Evolutionary conservation across 1,284 basidiomycete genomes (phyloP), one percentile per base, ranked within the genome.

Genomic region (Leccinum ponderosum): DNA sequence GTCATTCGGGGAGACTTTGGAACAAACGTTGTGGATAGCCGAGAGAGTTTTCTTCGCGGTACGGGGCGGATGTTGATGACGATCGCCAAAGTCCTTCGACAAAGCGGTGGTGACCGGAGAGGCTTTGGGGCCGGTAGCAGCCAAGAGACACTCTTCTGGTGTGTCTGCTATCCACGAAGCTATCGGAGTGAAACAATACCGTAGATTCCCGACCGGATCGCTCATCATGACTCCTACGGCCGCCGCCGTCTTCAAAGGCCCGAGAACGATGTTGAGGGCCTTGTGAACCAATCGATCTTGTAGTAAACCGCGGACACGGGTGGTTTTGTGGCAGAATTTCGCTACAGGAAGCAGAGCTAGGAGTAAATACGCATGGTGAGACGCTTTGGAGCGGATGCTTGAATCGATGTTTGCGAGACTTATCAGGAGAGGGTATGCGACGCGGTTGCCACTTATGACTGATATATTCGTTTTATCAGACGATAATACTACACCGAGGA

Each of bases 81-180:
- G 3, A 27, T 62, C 25, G 2, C 57, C 25, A 7, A 64, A 64
- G 4, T 62, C 5, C 15, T 64, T 58, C 4, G 25, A 64, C 4
- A 20, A 50, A 9, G 61, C 14, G 3, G 42, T 56, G 20, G 57
- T 61, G 51, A 64, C 22, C 3, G 33, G 56, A 1, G 53, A 60
- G 0, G 8, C 55, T 33, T 63, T 60, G 0, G 37, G 48, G 7
- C 56, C 27, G 0, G 39, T 59, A 1, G 25, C 44, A 11, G 51
- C n/a, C 2, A 65, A 9, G 0, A 65, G 53, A 12, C 20, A 6
- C 7, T 59, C 58, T 17, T 65, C 56, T 0, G 47, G 63, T 0
- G 47, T 65, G 22, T 65, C 60, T 4, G 39, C 53, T 5, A 64
- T 63, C 29, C 29, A n/a, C 14, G 47, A 50, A 22, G 47, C 22